Evolutionary conservation across 1,284 basidiomycete species (phyloP), one percentile per base, ranked within the genome.

Genomic region (Trametes sp.): DNA sequence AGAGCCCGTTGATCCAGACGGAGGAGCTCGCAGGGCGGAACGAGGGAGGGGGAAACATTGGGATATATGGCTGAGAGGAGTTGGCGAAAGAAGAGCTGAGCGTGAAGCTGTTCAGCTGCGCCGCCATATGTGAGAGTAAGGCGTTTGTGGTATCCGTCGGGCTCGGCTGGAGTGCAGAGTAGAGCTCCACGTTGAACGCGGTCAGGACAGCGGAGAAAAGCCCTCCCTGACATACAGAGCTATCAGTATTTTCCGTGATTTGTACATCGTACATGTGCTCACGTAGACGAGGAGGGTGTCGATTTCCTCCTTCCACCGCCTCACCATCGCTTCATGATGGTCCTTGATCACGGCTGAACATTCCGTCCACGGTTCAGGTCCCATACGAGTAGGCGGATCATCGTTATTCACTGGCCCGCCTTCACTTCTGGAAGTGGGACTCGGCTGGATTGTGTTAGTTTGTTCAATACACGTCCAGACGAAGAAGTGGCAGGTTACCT

Each of bases 1-100:
- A 89, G 64, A 89, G 84, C 36, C 76, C 79, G 69, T 89, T 89
- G 56, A 89, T 87, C 14, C 80, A 77, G 61, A 81, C 78, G 1
- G 79, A 71, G 21, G 49, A 42, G 16, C 80, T 7, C 2, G 56
- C 14, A 19, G 54, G 28, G 11, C 33, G 42, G 29, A 55, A 55
- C 19, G 51, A 53, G 14, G 38, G 42, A 1, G 19, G 16, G 1
- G 21, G 5, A 16, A 26, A 26, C 1, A 48, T 9, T 11, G 46
- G 21, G 16, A 48, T 3, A 4, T 7, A 29, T n/a, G 46, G 28
- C n/a, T 35, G 45, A 2, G 59, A 54, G 11, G 59, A 49, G 35
- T 60, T 54, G 24, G 41, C 29, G 36, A 60, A 60, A 13, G 59
- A 13, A 8, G 44, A 6, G 19, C 46, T 48, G 33, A 60, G 21